Conservation (phyloP, 176 grass and related monocot genomes). For the Avena atlantica region DNA sequence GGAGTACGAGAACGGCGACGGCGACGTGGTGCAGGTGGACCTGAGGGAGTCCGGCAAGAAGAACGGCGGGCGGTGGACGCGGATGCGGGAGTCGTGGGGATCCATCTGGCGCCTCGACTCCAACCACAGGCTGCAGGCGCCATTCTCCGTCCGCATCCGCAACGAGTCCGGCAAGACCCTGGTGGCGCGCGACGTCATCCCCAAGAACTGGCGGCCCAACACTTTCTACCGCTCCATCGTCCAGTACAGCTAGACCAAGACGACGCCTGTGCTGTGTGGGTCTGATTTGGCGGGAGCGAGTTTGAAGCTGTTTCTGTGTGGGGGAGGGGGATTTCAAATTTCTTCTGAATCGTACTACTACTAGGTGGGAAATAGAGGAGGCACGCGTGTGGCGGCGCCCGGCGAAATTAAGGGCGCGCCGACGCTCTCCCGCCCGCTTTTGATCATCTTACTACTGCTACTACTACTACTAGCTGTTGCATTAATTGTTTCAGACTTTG, state of each 20-base stretch:
- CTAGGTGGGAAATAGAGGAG: conserved; percentile 23
- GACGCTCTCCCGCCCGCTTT: conserved; percentile 17
- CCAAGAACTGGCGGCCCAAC: conserved; percentile 62
- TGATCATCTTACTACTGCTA: too few relatives aligned
- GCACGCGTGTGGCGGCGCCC: not conserved
- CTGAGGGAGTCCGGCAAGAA: conserved; percentile 40
- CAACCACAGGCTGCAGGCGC: conserved; percentile 52
- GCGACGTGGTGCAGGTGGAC: conserved; percentile 72
- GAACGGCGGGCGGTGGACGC: conserved; percentile 38
- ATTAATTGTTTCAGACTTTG: conserved; percentile 13
- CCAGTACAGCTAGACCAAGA: conserved; percentile 51
- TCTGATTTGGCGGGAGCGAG: conserved; percentile 6
- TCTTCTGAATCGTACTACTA: not conserved
- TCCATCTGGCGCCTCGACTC: conserved; percentile 73
- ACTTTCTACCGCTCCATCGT: conserved; percentile 71
- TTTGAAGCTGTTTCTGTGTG: not conserved
- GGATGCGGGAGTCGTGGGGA: conserved; percentile 70
- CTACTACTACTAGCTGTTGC: not conserved
- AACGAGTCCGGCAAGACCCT: conserved; percentile 73
- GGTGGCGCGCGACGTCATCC: conserved; percentile 67
- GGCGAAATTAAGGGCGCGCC: not conserved
- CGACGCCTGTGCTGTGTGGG: not conserved
- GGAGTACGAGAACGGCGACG: conserved; percentile 83
- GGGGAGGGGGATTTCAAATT: not conserved
- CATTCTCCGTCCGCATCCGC: conserved; percentile 72